These are phyloP conservation scores for Fagus crenata DNA, from an alignment of 306 rosid genomes.

Conservation along the genomic window DNA sequence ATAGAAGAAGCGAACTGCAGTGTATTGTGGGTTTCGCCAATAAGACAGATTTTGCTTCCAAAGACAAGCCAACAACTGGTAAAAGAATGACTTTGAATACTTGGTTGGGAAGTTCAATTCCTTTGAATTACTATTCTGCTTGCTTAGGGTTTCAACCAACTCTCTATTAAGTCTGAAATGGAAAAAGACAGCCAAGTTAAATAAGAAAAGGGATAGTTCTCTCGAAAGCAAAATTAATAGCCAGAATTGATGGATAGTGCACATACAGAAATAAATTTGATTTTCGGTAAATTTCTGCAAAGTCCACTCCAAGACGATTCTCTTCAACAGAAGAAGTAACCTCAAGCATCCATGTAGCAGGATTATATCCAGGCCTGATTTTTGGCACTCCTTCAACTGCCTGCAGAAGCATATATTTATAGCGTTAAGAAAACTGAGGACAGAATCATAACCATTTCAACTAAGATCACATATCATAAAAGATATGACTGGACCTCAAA, in stretches of 20 bases:
- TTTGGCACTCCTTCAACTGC: conserved; percentile 78
- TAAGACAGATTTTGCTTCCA: conserved; percentile 97
- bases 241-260: conserved; percentile 15
- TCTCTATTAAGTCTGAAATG: conserved; percentile 63
- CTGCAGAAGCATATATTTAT: conserved; percentile 41
- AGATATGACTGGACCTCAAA: conserved; percentile 67
- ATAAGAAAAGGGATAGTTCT: conserved; percentile 2
- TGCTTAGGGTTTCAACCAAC: conserved; percentile 78
- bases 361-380: conserved; percentile 85
- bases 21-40: conserved; percentile 95
- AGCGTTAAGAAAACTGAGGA: conserved; percentile 24
- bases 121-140: conserved; percentile 60
- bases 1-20: conserved; percentile 94
- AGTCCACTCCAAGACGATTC: conserved; percentile 79
- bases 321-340: conserved; percentile 84
- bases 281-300: conserved; percentile 78
- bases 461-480: conserved; percentile 15
- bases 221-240: conserved; percentile 18
- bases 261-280: conserved; percentile 82
- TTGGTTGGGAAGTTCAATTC: conserved; percentile 79
- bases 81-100: conserved; percentile 70
- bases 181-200: conserved; percentile 30
- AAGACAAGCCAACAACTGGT: conserved; percentile 89
- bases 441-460: conserved; percentile 24
- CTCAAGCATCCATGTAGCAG: conserved; percentile 97